Conservation (phyloP, 768 basidiomycete species). For the Podaxis mareebaensis region DNA sequence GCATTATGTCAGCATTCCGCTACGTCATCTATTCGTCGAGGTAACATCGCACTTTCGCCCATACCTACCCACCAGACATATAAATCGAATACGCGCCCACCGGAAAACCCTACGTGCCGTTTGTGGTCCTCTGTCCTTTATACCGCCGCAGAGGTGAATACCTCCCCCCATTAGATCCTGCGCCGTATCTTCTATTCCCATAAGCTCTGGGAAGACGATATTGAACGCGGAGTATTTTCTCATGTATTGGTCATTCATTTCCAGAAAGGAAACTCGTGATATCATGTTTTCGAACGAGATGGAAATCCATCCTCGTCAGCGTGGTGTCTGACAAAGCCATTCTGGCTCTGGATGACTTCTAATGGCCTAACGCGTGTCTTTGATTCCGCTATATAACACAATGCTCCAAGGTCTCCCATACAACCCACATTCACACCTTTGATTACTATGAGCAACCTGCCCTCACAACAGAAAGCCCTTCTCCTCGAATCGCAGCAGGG, state of each 20-base stretch:
- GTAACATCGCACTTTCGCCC: too few relatives aligned
- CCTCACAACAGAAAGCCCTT: slow-evolving; percentile 27
- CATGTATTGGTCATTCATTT: not conserved
- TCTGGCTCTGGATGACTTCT: not conserved
- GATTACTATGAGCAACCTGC: not conserved
- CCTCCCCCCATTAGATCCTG: too few relatives aligned
- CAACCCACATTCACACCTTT: not conserved
- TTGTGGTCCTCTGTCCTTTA: too few relatives aligned
- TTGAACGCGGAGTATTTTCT: too few relatives aligned
- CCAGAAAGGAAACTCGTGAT: not conserved
- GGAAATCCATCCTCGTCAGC: not conserved
- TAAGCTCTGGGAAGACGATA: too few relatives aligned
- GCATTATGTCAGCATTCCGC: not conserved
- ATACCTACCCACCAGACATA: too few relatives aligned
- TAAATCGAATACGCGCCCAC: too few relatives aligned
- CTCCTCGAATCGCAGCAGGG: slow-evolving; percentile 25
- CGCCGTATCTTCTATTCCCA: too few relatives aligned
- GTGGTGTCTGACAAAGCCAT: slow-evolving; percentile 4
- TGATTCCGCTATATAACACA: not conserved
- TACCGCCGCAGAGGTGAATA: too few relatives aligned
- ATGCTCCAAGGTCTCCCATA: not conserved
- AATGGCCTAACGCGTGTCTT: not conserved
- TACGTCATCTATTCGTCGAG: not conserved
- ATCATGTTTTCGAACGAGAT: not conserved
- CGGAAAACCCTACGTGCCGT: too few relatives aligned